Evolutionary conservation across 805 yeast species (phyloP).

Genomic region (Yarrowia sp.): DNA sequence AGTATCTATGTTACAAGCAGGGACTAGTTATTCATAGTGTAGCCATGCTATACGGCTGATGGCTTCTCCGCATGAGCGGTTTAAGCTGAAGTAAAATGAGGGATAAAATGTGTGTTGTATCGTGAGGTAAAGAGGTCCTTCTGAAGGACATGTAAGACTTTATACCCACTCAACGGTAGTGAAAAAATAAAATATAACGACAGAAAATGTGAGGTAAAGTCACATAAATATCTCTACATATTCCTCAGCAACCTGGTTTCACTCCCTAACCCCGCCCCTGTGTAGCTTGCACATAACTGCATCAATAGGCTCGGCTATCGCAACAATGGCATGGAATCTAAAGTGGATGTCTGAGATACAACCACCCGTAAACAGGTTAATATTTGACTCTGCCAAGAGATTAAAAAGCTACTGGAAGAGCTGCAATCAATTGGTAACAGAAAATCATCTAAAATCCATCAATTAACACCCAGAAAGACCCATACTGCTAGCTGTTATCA

Average conservation of each 20-base stretch:
- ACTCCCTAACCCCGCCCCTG: background rate
- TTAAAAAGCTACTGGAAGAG: background rate
- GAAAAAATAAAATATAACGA: too few relatives aligned
- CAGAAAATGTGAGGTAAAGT: too few relatives aligned
- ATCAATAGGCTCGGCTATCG: background rate
- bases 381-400: background rate
- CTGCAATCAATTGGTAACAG: too few relatives aligned
- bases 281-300: background rate
- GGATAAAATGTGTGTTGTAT: background rate
- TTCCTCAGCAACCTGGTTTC: too few relatives aligned
- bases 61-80: background rate
- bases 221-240: too few relatives aligned
- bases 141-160: background rate
- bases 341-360: background rate
- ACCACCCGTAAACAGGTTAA: background rate
- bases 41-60: background rate
- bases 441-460: too few relatives aligned
- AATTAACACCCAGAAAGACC: too few relatives aligned
- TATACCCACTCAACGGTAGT: too few relatives aligned
- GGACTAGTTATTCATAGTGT: background rate
- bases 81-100: background rate
- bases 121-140: background rate
- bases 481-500: too few relatives aligned
- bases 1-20: too few relatives aligned
- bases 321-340: conserved; percentile 1